Evolutionary conservation across 768 basidiomycete species (phyloP).

Genomic region (Suillus paluster): DNA sequence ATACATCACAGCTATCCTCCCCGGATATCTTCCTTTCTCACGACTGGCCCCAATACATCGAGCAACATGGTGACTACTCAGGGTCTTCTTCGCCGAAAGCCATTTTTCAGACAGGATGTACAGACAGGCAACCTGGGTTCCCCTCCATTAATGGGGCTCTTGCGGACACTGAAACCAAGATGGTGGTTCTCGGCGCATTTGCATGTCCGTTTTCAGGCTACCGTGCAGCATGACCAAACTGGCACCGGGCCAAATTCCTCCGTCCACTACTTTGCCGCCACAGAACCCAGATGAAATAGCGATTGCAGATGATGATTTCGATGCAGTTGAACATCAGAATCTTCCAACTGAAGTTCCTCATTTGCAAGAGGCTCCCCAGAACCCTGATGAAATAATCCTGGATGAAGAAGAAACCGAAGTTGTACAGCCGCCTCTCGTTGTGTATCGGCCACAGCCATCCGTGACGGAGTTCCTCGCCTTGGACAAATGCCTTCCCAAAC

Average conservation of each 20-base stretch:
- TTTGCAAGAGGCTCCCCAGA: slow-evolving; percentile 41
- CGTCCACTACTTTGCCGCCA: neutral
- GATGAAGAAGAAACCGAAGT: slow-evolving; percentile 52
- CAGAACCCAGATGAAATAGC: slow-evolving; percentile 45
- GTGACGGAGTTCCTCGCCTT: slow-evolving; percentile 86
- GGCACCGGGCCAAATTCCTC: slow-evolving; percentile 15
- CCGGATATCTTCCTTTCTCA: slow-evolving; percentile 89
- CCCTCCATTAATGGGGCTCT: slow-evolving; percentile 80
- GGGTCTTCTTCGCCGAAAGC: slow-evolving; percentile 72
- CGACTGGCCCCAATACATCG: slow-evolving; percentile 93
- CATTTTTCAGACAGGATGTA: slow-evolving; percentile 77
- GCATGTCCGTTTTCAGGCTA: slow-evolving; percentile 85
- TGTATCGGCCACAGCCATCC: slow-evolving; percentile 15
- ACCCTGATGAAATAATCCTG: slow-evolving; percentile 57
- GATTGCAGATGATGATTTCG: slow-evolving; percentile 40
- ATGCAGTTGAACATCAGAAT: slow-evolving; percentile 12
- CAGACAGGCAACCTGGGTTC: slow-evolving; percentile 74
- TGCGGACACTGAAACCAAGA: slow-evolving; percentile 70
- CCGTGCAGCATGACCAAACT: slow-evolving; percentile 47
- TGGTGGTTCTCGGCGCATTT: slow-evolving; percentile 97
- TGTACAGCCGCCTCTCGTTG: slow-evolving; percentile 37
- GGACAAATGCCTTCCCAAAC: slow-evolving; percentile 82
- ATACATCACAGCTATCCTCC: slow-evolving; percentile 50
- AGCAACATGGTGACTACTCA: slow-evolving; percentile 74
- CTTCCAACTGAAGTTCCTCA: slow-evolving; percentile 8